These are phyloP conservation scores for Daldinia sp. DNA, from an alignment of 2,329 filamentous ascomycete species.

Conservation along the genomic window DNA sequence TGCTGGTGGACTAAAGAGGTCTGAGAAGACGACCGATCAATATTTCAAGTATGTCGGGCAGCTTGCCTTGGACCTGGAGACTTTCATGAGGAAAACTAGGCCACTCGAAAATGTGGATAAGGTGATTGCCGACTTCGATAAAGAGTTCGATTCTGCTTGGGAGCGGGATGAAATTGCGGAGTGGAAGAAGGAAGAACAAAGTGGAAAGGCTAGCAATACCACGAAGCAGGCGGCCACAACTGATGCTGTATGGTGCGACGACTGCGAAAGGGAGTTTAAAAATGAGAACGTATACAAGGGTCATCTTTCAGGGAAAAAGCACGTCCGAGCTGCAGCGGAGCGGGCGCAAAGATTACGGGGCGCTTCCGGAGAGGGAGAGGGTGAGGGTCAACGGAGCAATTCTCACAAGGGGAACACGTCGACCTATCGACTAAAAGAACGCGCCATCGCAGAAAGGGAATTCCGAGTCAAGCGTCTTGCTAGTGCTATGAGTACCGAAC, in stretches of 20 bases:
- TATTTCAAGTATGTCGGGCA: constrained; percentile 91
- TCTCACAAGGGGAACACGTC: constrained; percentile 46
- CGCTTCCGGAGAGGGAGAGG: constrained; percentile 37
- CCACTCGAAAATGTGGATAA: constrained; percentile 88
- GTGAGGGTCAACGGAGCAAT: constrained; percentile 40
- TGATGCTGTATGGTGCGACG: constrained; percentile 85
- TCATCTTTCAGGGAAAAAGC: constrained; percentile 90
- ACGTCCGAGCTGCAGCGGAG: constrained; percentile 81
- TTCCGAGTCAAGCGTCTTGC: constrained; percentile 82
- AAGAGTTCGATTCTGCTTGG: constrained; percentile 87
- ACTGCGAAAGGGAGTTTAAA: constrained; percentile 94
- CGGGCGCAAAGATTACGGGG: constrained; percentile 60
- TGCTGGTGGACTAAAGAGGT: constrained; percentile 75
- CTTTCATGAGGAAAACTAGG: constrained; percentile 83
- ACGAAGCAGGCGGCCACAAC: constrained; percentile 49
- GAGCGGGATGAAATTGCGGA: constrained; percentile 78
- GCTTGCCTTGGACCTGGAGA: constrained; percentile 83
- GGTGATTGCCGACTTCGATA: constrained; percentile 77
- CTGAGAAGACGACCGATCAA: constrained; percentile 88
- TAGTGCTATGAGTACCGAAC: constrained; percentile 83
- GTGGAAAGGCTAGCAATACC: constrained; percentile 50
- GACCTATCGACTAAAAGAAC: constrained; percentile 77
- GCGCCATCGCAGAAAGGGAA: constrained; percentile 88
- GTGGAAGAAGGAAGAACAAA: constrained; percentile 70
- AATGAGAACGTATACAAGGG: constrained; percentile 94